These are phyloP conservation scores for Calocybe gangraenosa DNA, from an alignment of 768 basidiomycete species.

Conservation along the genomic window DNA sequence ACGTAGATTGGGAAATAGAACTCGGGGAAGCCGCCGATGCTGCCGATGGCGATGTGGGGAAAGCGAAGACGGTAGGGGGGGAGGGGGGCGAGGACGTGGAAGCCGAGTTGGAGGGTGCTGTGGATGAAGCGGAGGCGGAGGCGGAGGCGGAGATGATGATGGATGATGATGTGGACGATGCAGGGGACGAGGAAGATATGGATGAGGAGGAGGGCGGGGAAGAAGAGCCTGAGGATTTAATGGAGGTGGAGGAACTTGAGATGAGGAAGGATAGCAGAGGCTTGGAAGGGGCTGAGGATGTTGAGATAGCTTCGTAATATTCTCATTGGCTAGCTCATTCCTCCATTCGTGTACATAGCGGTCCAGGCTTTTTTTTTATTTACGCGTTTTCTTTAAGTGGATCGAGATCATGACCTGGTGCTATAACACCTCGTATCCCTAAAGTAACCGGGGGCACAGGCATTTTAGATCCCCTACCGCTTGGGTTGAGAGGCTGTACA, in stretches of 20 bases:
- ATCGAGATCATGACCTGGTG: too few species aligned
- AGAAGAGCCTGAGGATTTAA: slow-evolving; percentile 26
- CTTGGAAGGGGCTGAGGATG: slow-evolving; percentile 5
- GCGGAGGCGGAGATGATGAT: slow-evolving; percentile 26
- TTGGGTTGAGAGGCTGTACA: too few species aligned
- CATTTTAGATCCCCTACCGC: too few species aligned
- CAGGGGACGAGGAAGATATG: slow-evolving; percentile 22
- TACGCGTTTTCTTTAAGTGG: too few species aligned
- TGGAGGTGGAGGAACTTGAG: slow-evolving; percentile 33
- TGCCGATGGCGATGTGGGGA: slow-evolving; percentile 16
- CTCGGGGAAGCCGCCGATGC: slow-evolving; percentile 23
- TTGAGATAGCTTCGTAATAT: not conserved
- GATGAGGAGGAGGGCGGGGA: slow-evolving; percentile 31
- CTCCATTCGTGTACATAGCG: too few species aligned
- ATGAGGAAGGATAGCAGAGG: slow-evolving; percentile 13
- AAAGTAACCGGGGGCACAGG: too few species aligned
- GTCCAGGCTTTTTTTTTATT: too few species aligned
- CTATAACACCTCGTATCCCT: too few species aligned
- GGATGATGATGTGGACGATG: slow-evolving; percentile 20
- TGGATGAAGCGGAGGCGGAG: slow-evolving; percentile 38
- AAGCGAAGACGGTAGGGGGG: slow-evolving; percentile 10
- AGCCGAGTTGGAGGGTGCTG: slow-evolving; percentile 26
- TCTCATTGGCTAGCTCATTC: too few species aligned
- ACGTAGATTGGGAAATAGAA: slow-evolving; percentile 24
- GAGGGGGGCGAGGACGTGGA: slow-evolving; percentile 20